Evolutionary conservation across 495 filamentous ascomycete species (phyloP).

Genomic region (Talaromyces nanjingensis): DNA sequence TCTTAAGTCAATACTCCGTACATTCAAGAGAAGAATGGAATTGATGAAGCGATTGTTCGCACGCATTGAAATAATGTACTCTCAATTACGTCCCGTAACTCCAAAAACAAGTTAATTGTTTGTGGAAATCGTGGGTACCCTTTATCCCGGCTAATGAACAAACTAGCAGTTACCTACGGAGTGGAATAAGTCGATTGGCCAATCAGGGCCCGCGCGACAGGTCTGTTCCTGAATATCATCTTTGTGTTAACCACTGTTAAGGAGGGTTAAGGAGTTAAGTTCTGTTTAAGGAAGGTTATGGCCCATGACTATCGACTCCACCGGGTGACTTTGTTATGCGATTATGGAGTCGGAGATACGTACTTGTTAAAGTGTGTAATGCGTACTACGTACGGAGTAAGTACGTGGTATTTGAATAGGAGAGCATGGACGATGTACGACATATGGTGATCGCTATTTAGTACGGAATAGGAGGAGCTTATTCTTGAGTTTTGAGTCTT

Average conservation of each 20-base stretch:
- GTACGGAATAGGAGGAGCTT: background rate
- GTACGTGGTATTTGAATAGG: background rate
- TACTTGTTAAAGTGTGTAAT: background rate
- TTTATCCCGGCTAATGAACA: background rate
- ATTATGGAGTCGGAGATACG: background rate
- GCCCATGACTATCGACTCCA: background rate
- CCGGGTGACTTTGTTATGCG: background rate
- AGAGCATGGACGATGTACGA: background rate
- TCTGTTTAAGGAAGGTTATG: background rate
- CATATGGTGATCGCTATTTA: background rate
- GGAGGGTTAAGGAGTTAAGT: background rate
- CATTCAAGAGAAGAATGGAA: background rate
- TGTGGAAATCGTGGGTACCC: background rate
- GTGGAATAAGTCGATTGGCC: background rate
- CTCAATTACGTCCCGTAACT: no score
- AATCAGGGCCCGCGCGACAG: background rate
- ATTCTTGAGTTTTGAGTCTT: background rate
- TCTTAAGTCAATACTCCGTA: background rate
- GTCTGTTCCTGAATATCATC: conserved; percentile 1
- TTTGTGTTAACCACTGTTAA: background rate
- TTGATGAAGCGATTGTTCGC: background rate
- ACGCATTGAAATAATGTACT: background rate
- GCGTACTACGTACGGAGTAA: no score
- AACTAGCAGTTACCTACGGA: background rate
- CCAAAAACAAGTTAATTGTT: background rate